Percentiles rank a stretch among this genome's conserved stretches.
phyloP scores from a whole-genome alignment of 2,329 filamentous ascomycete genomes.

The Talaromyces piceae region DNA sequence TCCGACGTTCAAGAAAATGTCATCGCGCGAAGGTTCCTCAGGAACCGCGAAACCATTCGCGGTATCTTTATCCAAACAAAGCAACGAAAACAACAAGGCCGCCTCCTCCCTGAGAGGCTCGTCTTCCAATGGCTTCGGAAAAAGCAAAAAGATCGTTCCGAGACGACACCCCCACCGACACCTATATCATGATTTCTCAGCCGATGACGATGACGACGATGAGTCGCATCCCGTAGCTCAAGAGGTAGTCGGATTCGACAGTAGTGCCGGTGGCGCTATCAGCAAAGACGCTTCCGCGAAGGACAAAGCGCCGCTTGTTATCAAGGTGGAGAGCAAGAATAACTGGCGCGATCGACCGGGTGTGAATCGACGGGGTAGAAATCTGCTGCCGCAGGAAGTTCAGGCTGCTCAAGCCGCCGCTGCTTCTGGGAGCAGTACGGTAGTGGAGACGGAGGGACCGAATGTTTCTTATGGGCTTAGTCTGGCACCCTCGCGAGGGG shows the following conservation, averaged over 20 bases:
- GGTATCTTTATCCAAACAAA: conserved; percentile 30
- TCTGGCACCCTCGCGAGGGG: conserved; percentile 29
- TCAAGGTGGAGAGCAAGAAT: conserved; percentile 73
- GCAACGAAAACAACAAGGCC: conserved; percentile 14
- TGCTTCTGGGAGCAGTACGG: too few species aligned
- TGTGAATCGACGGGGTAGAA: conserved; percentile 49
- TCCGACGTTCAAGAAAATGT: neutral
- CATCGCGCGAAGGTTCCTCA: neutral
- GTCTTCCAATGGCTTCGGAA: too few species aligned
- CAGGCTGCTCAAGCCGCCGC: conserved; percentile 37
- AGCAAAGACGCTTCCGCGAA: conserved; percentile 32
- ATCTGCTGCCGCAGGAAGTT: conserved; percentile 51
- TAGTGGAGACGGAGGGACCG: conserved; percentile 44
- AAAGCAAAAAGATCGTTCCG: neutral
- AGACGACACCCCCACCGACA: conserved; percentile 22
- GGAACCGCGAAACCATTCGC: conserved; percentile 30
- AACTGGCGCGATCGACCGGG: conserved; percentile 53
- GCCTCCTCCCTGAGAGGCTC: neutral
- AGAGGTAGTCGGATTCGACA: conserved; percentile 50
- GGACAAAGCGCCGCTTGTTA: conserved; percentile 60
- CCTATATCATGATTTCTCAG: conserved; percentile 48
- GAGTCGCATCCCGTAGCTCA: conserved; percentile 29
- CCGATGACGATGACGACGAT: conserved; percentile 46
- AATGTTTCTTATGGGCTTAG: conserved; percentile 50
- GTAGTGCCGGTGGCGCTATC: conserved; percentile 32